Conservation (phyloP, 768 basidiomycete genomes). For the Mycena latifolia region DNA sequence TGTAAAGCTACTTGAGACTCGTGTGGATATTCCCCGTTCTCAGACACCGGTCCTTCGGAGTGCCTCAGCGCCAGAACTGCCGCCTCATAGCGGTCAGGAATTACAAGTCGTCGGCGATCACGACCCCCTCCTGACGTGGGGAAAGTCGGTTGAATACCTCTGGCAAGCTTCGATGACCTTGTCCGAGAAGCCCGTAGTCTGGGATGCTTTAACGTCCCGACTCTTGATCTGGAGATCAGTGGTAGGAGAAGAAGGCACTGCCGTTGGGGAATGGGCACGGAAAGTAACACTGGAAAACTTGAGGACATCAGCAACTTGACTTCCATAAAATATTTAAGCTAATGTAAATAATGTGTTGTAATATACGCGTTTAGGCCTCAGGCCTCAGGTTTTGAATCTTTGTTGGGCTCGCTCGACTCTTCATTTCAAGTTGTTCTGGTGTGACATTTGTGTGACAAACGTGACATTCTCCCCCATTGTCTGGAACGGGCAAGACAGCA, state of each 20-base stretch:
- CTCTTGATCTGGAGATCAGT: conserved; percentile 69
- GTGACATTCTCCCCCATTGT: too few relatives aligned
- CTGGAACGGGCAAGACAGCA: too few relatives aligned
- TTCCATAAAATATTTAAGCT: background rate
- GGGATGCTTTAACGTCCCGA: conserved; percentile 67
- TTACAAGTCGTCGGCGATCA: conserved; percentile 48
- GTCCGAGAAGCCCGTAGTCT: conserved; percentile 46
- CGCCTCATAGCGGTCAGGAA: conserved; percentile 49
- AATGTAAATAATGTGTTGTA: background rate
- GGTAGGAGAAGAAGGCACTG: conserved; percentile 50
- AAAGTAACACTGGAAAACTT: conserved; percentile 45
- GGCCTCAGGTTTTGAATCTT: too few relatives aligned
- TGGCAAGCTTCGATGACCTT: conserved; percentile 66
- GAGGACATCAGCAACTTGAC: background rate
- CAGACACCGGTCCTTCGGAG: background rate
- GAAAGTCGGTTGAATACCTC: conserved; percentile 63
- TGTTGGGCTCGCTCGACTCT: too few relatives aligned
- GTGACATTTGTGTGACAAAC: too few relatives aligned
- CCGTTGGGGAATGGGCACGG: conserved; percentile 70
- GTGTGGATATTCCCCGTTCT: conserved; percentile 26
- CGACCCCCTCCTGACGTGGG: conserved; percentile 59
- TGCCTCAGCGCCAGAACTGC: conserved; percentile 32
- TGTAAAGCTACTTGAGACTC: conserved; percentile 41
- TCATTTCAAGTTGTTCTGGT: too few relatives aligned
- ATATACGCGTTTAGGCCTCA: too few relatives aligned